Conservation (phyloP, 2,329 filamentous ascomycete genomes). For the Colletotrichum spinosum region DNA sequence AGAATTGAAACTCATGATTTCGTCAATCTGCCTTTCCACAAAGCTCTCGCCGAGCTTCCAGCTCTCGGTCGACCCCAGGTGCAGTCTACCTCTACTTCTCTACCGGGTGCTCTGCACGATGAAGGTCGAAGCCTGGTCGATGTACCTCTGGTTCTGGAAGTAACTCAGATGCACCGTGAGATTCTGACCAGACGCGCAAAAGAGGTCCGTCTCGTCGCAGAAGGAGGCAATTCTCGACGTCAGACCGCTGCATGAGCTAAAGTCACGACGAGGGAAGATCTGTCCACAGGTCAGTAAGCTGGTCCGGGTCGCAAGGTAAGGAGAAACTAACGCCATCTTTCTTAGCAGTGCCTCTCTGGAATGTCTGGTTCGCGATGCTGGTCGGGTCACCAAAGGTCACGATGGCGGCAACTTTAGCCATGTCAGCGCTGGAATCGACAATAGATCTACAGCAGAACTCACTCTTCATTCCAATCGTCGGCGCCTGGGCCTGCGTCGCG, state of each 20-base stretch:
- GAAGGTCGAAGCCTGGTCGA: slow-evolving; percentile 12
- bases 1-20: neutral
- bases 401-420: slow-evolving; percentile 51
- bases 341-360: slow-evolving; percentile 50
- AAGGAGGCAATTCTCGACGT: slow-evolving; percentile 17
- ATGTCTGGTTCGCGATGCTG: slow-evolving; percentile 49
- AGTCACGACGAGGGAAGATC: slow-evolving; percentile 33
- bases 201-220: slow-evolving; percentile 30
- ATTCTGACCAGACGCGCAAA: slow-evolving; percentile 34
- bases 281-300: neutral
- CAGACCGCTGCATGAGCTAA: slow-evolving; percentile 14
- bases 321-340: slow-evolving; percentile 50
- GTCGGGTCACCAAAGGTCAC: slow-evolving; percentile 56
- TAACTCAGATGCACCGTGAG: slow-evolving; percentile 31
- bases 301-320: fast-evolving
- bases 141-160: slow-evolving; percentile 30
- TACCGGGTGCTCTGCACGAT: slow-evolving; percentile 16
- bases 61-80: slow-evolving; percentile 2
- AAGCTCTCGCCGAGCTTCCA: slow-evolving; percentile 14
- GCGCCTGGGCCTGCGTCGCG: slow-evolving; percentile 41
- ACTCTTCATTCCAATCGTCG: slow-evolving; percentile 49
- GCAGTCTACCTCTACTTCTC: neutral
- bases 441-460: slow-evolving; percentile 26
- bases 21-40: neutral
- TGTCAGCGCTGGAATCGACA: neutral